Evolutionary conservation across 2,329 filamentous ascomycete species (phyloP).

Genomic region (Trichophyton simii): DNA sequence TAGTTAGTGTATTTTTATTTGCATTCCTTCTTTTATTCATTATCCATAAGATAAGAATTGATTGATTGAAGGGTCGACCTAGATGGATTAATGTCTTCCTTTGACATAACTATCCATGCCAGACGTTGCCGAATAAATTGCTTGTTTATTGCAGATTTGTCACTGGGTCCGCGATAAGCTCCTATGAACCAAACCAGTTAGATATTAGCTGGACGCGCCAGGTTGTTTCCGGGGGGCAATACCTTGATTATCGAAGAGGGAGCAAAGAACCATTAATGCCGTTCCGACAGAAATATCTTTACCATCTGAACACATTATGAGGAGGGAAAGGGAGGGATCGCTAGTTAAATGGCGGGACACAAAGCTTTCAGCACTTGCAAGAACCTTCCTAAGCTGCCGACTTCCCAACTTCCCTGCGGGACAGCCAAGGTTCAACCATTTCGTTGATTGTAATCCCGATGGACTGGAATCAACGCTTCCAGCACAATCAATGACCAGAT

Average conservation of each 20-base stretch:
- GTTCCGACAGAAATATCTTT: slow-evolving; percentile 70
- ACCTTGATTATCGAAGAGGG: slow-evolving; percentile 56
- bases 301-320: slow-evolving; percentile 63
- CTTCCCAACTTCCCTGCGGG: slow-evolving; percentile 65
- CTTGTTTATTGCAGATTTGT: slow-evolving; percentile 49
- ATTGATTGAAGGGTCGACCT: slow-evolving; percentile 79
- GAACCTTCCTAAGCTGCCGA: slow-evolving; percentile 61
- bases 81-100: slow-evolving; percentile 70
- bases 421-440: slow-evolving; percentile 47
- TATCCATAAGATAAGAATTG: slow-evolving; percentile 71
- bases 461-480: slow-evolving; percentile 20
- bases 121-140: slow-evolving; percentile 61
- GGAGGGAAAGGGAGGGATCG: slow-evolving; percentile 25
- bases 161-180: slow-evolving; percentile 20
- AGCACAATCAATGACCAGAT: slow-evolving; percentile 32
- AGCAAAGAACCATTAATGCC: slow-evolving; percentile 62
- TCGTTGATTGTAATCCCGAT: slow-evolving; percentile 14
- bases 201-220: slow-evolving; percentile 3
- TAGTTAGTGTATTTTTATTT: no score
- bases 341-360: slow-evolving; percentile 26
- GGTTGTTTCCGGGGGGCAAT: slow-evolving; percentile 13
- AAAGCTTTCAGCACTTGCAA: slow-evolving; percentile 52
- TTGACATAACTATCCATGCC: slow-evolving; percentile 67
- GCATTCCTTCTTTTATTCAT: slow-evolving; percentile 2
- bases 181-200: slow-evolving; percentile 15